phyloP scores from a whole-genome alignment of 495 filamentous ascomycete species.

The Penicillium angulare region DNA sequence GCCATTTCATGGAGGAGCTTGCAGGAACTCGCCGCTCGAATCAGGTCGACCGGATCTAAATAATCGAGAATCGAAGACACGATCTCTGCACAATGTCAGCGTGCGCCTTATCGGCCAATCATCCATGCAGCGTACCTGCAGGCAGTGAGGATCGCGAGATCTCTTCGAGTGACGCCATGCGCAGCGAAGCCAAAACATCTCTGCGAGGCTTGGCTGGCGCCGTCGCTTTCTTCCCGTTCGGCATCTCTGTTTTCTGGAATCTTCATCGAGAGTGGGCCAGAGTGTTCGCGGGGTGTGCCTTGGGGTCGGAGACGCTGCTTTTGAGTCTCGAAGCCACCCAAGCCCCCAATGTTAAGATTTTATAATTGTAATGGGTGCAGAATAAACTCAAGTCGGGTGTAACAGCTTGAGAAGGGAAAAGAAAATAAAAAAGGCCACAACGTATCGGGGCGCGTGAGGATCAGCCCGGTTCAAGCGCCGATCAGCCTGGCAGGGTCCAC shows the following conservation, averaged over 20 bases:
- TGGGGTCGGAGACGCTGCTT: not conserved
- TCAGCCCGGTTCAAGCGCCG: conserved; percentile 7
- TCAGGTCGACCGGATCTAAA: conserved; percentile 76
- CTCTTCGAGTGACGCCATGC: conserved; percentile 71
- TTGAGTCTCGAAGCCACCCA: not conserved
- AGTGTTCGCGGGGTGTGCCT: conserved; percentile 4
- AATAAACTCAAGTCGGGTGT: not conserved
- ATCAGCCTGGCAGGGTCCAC: conserved; percentile 6
- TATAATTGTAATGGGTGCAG: not conserved
- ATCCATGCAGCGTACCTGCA: conserved; percentile 56
- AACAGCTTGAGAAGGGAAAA: not conserved
- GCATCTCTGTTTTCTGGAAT: conserved; percentile 45
- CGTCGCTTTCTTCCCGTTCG: conserved; percentile 61
- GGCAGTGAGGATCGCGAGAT: conserved; percentile 73
- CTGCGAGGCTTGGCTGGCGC: conserved; percentile 47
- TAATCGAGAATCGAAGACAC: conserved; percentile 85
- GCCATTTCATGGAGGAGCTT: conserved; percentile 95
- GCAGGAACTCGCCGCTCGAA: conserved; percentile 84
- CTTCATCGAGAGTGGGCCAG: conserved; percentile 33
- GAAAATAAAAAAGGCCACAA: not conserved
- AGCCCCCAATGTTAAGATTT: not conserved
- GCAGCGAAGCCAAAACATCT: conserved; percentile 70
- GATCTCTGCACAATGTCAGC: conserved; percentile 62
- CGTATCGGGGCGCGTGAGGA: conserved; percentile 1
- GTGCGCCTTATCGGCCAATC: not conserved